Evolutionary conservation across 768 basidiomycete genomes (phyloP), one percentile per base, ranked within the genome.

Genomic region (Dentipellis sp.): DNA sequence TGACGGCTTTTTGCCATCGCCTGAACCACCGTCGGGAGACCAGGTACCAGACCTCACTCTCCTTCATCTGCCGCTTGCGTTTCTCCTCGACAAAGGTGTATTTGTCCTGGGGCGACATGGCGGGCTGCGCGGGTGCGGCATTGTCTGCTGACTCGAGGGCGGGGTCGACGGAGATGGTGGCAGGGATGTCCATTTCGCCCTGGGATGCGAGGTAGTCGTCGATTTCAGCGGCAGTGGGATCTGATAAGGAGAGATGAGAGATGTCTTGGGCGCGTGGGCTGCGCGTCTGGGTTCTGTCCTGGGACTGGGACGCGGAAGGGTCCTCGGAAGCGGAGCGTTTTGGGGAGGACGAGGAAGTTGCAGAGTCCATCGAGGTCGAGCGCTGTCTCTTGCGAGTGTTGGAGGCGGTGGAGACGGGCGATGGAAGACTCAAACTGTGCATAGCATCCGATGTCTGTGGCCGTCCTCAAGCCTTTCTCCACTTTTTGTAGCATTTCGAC

Each of bases 281-380:
- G 71, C 72, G 58, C 74, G 68, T 68, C 72, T 71, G 59, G 62
- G 67, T 65, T 49, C 56, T 53, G 36, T 66, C 63, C 36, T 62
- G 42, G 21, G 63, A 58, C 65, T 71, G 68, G 58, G 80, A 75
- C 56, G 72, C 68, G 58, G 75, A 65, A 58, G 78, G 76, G 51
- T 77, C 82, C 66, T 89, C 86, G 21, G 90, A 88, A 55, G 80
- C 81, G 17, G 88, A 79, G 60, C 91, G 85, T 74, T 94, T 94
- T 58, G 83, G 74, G 29, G 88, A 91, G 22, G 86, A 83, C 23
- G 79, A 80, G 57, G 83, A 83, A 55, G 78, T 74, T 63, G 82
- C 80, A 48, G 88, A 88, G 66, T 86, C 76, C 82, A 85, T 86
- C 38, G 88, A 89, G 62, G 73, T 76, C 60, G 84, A 87, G 64